phyloP scores from a whole-genome alignment of 441 rosid species.

The Flueggea neowawraea region DNA sequence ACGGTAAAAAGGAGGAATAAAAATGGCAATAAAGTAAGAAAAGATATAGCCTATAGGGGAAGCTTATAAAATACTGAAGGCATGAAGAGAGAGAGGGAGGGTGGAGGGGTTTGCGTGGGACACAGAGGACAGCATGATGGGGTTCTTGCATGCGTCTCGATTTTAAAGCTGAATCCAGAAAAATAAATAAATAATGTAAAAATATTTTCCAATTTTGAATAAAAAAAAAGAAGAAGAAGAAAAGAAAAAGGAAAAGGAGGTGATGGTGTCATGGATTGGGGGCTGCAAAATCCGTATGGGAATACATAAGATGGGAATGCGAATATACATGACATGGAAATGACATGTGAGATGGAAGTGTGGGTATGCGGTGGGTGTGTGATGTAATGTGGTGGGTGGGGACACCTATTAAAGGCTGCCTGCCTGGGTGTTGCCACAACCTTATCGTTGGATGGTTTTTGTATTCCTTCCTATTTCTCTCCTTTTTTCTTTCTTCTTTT shows the following conservation, averaged over 20 bases:
- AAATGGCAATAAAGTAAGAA: conserved; percentile 6
- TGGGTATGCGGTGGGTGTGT: no score
- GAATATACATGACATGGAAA: conserved; percentile 9
- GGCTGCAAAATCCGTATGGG: neutral
- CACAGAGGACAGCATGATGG: conserved; percentile 77
- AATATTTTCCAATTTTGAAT: neutral
- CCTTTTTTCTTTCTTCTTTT: no score
- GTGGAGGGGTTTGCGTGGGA: conserved; percentile 46
- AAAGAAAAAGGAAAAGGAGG: neutral
- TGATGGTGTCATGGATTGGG: no score
- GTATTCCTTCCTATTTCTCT: no score
- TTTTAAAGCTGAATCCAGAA: conserved; percentile 47
- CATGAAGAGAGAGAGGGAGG: conserved; percentile 10
- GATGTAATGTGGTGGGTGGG: neutral
- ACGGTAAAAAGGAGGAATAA: conserved; percentile 8
- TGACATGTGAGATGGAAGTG: conserved; percentile 5
- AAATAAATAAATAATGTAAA: neutral
- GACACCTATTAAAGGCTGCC: neutral
- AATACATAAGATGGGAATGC: neutral
- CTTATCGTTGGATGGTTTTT: no score
- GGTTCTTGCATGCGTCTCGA: conserved; percentile 80
- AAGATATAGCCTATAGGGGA: conserved; percentile 17
- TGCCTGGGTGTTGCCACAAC: no score
- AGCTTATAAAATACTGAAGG: conserved; percentile 40
- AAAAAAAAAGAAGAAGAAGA: conserved; percentile 6